Evolutionary conservation across 345 rosid species (phyloP).

Genomic region (Dipteronia sinensis): DNA sequence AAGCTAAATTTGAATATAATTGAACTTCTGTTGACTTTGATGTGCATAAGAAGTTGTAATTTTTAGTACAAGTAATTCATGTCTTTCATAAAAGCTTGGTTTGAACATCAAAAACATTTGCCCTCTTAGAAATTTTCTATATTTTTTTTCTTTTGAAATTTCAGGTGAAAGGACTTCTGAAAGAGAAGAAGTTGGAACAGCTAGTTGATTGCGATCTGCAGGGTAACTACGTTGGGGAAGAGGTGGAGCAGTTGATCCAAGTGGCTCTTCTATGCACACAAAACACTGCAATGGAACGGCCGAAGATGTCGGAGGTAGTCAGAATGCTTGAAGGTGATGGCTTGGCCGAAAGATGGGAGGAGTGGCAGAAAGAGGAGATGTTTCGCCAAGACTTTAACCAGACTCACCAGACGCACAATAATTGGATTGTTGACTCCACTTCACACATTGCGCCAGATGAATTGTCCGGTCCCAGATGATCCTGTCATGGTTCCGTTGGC

Average conservation of each 20-base stretch:
- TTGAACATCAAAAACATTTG: neutral
- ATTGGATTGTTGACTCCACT: constrained; percentile 66
- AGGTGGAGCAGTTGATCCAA: constrained; percentile 83
- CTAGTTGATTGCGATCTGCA: constrained; percentile 72
- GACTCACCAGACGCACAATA: constrained; percentile 35
- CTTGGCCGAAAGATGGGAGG: constrained; percentile 89
- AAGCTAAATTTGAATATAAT: neutral
- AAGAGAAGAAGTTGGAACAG: constrained; percentile 69
- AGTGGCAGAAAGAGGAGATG: constrained; percentile 90
- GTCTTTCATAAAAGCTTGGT: neutral
- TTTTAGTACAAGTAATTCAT: neutral
- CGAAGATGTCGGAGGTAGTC: constrained; percentile 91
- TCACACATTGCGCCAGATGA: constrained; percentile 68
- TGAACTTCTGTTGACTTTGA: neutral
- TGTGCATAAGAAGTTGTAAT: neutral
- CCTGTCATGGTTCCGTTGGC: neutral
- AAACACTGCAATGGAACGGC: constrained; percentile 73
- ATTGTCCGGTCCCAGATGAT: constrained; percentile 87
- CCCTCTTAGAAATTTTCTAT: neutral
- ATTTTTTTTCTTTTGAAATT: constrained; percentile 15
- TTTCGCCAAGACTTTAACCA: constrained; percentile 57
- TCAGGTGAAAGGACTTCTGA: constrained; percentile 92
- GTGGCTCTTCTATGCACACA: constrained; percentile 89
- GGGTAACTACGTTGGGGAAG: constrained; percentile 56
- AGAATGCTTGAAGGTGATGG: constrained; percentile 97